Percentiles rank a stretch among this genome's conserved stretches.
Conservation (phyloP, 208 protist species). For the Tritrichomonas foetus region DNA sequence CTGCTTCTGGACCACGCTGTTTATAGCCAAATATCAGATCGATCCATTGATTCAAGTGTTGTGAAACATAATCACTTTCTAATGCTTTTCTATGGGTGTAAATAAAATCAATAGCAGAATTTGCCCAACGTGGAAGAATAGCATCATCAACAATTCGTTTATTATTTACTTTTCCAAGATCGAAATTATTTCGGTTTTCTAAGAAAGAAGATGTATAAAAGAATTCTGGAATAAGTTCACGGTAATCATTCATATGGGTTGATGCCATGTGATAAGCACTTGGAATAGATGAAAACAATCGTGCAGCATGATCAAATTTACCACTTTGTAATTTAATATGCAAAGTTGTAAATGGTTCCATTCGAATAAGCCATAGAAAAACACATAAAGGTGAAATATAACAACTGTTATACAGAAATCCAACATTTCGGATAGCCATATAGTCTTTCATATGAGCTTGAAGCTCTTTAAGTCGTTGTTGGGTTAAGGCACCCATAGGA, state of each 20-base stretch:
- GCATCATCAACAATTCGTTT: slow-evolving; percentile 43
- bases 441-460: no score
- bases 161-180: background rate
- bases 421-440: background rate
- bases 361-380: background rate
- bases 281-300: background rate
- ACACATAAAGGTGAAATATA: background rate
- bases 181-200: background rate
- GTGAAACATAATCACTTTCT: slow-evolving; percentile 67
- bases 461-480: background rate
- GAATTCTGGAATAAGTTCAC: slow-evolving; percentile 35
- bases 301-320: slow-evolving; percentile 19
- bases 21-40: slow-evolving; percentile 87
- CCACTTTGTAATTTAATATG: background rate
- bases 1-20: background rate
- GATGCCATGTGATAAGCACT: background rate
- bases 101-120: slow-evolving; percentile 50
- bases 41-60: slow-evolving; percentile 85
- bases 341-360: slow-evolving; percentile 37
- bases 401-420: background rate
- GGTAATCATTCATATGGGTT: background rate
- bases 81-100: slow-evolving; percentile 49
- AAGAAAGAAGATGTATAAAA: background rate
- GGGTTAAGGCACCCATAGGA: background rate
- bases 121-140: slow-evolving; percentile 54